Base-by-base conservation (phyloP, 2,329 filamentous ascomycete species). In the Aspergillus sp. region DNA sequence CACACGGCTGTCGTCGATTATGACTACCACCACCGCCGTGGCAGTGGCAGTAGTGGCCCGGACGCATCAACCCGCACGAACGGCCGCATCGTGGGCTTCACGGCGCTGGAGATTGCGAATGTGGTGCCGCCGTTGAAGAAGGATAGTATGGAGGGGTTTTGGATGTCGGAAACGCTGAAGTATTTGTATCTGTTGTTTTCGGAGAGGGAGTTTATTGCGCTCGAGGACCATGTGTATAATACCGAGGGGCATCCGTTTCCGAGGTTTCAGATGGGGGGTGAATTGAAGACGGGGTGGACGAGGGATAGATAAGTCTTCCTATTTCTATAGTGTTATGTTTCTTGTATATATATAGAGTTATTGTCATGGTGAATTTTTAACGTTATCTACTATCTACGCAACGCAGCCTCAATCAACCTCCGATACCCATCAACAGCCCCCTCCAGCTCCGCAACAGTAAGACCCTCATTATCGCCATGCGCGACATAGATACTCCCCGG, bases 91-190 rank as follows among this genome's bases (percentile, higher is more conserved):
- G 59, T 63, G 38, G 89, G 89, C 0, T 97, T 94, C 63, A 88
- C 87, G 1, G 90, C 85, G 54, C 74, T 97, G 51, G 76, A 76
- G 12, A 81, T 94, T 62, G 90, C 89, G 28, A 82, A 84, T 54
- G 68, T 70, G 4, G 69, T 93, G 7, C 89, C 90, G 19, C 81
- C 88, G 0, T 66, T 73, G 9, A 72, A 74, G 41, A 77, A 81
- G 50, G 91, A 98, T 68, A 97, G 97, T 58, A 96, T 98, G 91
- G 93, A 98, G 72, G 94, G 88, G 64, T 97, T 97, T 71, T 98
- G 93, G 93, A 79, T 98, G 74, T 90, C 93, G 41, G 93, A 98
- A 72, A 98, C 93, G 26, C 75, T 98, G 40, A 98, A 98, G 71
- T 98, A 98, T 66, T 86, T 98, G 65, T 98, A 95, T 67, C 80